phyloP scores from a whole-genome alignment of 2,329 filamentous ascomycete species.

The Niveomyces coronatus region DNA sequence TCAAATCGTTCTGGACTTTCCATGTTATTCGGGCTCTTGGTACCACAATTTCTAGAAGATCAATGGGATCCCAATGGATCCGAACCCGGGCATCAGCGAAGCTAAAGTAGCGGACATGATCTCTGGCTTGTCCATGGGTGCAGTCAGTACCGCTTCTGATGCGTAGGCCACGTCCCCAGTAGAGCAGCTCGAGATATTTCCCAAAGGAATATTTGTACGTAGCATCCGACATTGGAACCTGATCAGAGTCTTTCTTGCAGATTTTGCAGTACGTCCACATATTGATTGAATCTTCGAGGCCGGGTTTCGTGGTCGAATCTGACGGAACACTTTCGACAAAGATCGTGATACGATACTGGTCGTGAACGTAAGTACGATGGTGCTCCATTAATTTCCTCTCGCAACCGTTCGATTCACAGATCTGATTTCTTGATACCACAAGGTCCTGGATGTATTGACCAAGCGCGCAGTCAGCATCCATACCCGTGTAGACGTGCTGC shows the following conservation, averaged over 20 bases:
- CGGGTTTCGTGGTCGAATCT: slow-evolving; percentile 27
- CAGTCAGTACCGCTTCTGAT: slow-evolving; percentile 62
- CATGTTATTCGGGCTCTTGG: slow-evolving; percentile 85
- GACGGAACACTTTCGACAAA: slow-evolving; percentile 59
- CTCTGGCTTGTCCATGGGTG: slow-evolving; percentile 81
- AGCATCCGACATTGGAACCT: slow-evolving; percentile 82
- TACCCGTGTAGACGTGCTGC: slow-evolving; percentile 59
- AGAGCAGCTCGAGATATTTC: slow-evolving; percentile 94
- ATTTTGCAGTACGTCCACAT: slow-evolving; percentile 98
- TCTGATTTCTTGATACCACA: slow-evolving; percentile 62
- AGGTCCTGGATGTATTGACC: slow-evolving; percentile 93
- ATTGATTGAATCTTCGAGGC: slow-evolving; percentile 55
- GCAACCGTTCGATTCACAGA: slow-evolving; percentile 76
- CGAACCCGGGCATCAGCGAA: slow-evolving; percentile 76
- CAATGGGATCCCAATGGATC: slow-evolving; percentile 87
- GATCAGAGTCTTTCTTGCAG: slow-evolving; percentile 81
- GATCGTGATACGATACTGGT: slow-evolving; percentile 84
- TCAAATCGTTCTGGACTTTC: slow-evolving; percentile 93
- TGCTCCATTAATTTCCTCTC: slow-evolving; percentile 85
- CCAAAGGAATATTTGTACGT: slow-evolving; percentile 98
- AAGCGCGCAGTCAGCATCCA: slow-evolving; percentile 82
- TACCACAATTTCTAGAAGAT: slow-evolving; percentile 88
- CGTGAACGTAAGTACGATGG: slow-evolving; percentile 93
- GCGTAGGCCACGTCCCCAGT: slow-evolving; percentile 82
- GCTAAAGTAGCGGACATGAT: slow-evolving; percentile 89